Percentiles rank a stretch among this genome's conserved stretches.
Evolutionary conservation across 805 yeast species (phyloP).

Genomic region (Isabelozyma rhagii): DNA sequence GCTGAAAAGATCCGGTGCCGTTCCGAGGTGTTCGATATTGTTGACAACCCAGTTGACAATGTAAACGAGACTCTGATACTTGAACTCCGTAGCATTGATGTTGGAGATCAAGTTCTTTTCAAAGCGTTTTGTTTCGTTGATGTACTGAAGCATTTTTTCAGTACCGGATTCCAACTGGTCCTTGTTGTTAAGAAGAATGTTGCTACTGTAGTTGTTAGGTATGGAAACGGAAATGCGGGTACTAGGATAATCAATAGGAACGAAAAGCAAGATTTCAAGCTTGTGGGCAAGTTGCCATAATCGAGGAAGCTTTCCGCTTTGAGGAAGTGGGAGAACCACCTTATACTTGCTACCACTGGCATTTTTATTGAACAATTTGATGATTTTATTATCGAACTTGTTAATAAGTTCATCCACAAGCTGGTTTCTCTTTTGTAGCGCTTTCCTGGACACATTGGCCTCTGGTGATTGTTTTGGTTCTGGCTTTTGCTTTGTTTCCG

Average conservation of each 20-base stretch:
- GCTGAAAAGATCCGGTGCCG: conserved; percentile 4
- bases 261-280: conserved; percentile 28
- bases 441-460: conserved; percentile 5
- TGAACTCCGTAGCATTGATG: conserved; percentile 13
- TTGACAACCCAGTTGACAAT: conserved; percentile 31
- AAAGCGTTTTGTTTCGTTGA: conserved; percentile 17
- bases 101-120: conserved; percentile 27
- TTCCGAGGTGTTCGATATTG: conserved; percentile 16
- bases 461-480: background rate
- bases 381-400: conserved; percentile 18
- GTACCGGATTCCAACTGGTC: conserved; percentile 2
- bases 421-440: conserved; percentile 9
- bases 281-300: conserved; percentile 20
- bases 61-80: conserved; percentile 16
- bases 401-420: conserved; percentile 22
- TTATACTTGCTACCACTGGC: conserved; percentile 26
- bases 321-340: conserved; percentile 25
- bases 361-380: conserved; percentile 26
- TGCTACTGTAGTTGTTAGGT: conserved; percentile 28
- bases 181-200: conserved; percentile 22
- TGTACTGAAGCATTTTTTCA: conserved; percentile 13
- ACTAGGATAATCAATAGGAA: conserved; percentile 35
- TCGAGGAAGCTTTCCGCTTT: conserved; percentile 17
- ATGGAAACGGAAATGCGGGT: conserved; percentile 16
- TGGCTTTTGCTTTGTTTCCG: background rate